Conservation (phyloP, 371 early-diverging fungal genomes). For the Coemansia sp. region DNA sequence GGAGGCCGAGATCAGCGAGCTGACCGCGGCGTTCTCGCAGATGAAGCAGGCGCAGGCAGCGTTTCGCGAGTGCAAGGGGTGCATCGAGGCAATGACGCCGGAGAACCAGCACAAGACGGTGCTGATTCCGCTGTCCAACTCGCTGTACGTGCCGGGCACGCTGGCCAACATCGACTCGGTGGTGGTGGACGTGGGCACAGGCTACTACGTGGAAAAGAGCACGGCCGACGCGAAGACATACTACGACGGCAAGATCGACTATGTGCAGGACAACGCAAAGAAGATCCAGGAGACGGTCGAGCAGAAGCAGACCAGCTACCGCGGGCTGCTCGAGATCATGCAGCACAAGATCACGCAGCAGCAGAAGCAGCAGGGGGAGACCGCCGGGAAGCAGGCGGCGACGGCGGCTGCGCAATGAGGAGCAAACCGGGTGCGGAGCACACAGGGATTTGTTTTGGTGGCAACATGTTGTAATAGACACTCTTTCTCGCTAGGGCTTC, state of each 20-base stretch:
- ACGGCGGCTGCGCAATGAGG: neutral
- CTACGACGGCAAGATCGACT: constrained; percentile 36
- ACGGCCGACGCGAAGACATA: constrained; percentile 19
- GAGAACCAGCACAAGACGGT: constrained; percentile 63
- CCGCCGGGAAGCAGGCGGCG: neutral
- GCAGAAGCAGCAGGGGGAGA: constrained; percentile 16
- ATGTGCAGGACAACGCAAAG: constrained; percentile 37
- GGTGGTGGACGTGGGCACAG: constrained; percentile 94
- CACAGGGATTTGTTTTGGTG: too few species aligned
- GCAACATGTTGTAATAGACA: too few species aligned
- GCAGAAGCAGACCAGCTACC: constrained; percentile 45
- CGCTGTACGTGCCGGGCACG: constrained; percentile 92
- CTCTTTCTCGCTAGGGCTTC: constrained; percentile 26
- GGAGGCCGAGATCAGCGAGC: constrained; percentile 84
- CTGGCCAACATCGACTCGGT: constrained; percentile 78
- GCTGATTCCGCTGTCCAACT: constrained; percentile 73
- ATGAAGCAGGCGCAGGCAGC: constrained; percentile 85
- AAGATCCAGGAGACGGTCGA: constrained; percentile 44
- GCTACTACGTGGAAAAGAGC: constrained; percentile 93
- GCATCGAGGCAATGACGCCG: constrained; percentile 51
- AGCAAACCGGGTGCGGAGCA: neutral
- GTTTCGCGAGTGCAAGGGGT: constrained; percentile 79
- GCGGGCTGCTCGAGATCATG: constrained; percentile 43
- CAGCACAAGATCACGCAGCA: constrained; percentile 46
- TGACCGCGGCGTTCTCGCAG: constrained; percentile 80